Evolutionary conservation across 2,329 filamentous ascomycete genomes (phyloP), one percentile per base, ranked within the genome.

Genomic region (Cylindrodendrum hubeiense): DNA sequence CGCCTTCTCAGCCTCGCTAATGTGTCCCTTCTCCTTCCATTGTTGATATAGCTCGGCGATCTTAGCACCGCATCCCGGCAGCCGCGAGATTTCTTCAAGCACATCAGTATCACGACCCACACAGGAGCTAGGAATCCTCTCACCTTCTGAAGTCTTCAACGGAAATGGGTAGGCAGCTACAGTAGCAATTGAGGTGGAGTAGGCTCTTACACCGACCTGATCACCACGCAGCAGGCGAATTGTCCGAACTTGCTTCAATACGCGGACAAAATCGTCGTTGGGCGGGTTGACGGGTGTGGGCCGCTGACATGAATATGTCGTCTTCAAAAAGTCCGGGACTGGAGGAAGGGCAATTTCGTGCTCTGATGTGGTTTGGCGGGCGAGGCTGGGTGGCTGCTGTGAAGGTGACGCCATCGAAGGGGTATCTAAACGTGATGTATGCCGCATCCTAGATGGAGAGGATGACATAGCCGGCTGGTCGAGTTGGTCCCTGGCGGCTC

Each of bases 61-160:
- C 77, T 96, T 98, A 49, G 83, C 81, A 44, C 95, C 91, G 75
- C 95, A 98, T 1, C 94, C 93, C 0, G 95, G 95, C 0, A 99
- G 81, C 39, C 83, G 79, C 9, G 78, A 77, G 7, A 89, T 79
- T 67, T 89, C 86, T 85, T 22, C n/a, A 12, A 12, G 12, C 5
- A 15, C 28, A 34, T 63, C 10, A 63, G 54, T 24, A 10, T 49
- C 24, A 4, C 33, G 10, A 26, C 21, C 24, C 30, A 28, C 19
- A 78, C 74, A 19, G 19, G 17, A 33, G 17, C 46, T 10, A 30
- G 46, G 26, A 19, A 9, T 4, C 10, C n/a, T 28, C 78, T 76
- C 74, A 85, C 85, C 84, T 70, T 77, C 72, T 19, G 80, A 67
- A 13, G 77, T 79, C 22, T 79, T 77, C 15, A 89, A 67, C 4